phyloP scores from a whole-genome alignment of 2,329 filamentous ascomycete species.

The Zopfia rhizophila region DNA sequence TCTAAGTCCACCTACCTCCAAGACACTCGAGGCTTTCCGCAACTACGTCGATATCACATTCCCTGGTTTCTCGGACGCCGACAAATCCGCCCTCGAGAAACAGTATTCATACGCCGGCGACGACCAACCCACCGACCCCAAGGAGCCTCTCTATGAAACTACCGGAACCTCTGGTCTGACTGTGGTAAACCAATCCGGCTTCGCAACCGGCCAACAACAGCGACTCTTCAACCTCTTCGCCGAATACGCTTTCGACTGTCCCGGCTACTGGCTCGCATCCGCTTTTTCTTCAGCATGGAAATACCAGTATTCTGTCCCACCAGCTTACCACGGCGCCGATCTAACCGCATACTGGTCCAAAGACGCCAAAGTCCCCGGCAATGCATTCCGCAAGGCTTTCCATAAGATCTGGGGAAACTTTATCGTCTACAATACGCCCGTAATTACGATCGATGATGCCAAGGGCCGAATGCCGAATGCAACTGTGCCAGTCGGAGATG shows the following conservation, averaged over 20 bases:
- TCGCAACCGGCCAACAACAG: constrained; percentile 45
- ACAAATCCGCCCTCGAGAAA: constrained; percentile 37
- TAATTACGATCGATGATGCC: constrained; percentile 40
- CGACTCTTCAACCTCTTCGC: constrained; percentile 57
- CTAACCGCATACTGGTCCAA: constrained; percentile 42
- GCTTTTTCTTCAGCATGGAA: constrained; percentile 48
- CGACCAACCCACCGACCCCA: constrained; percentile 29
- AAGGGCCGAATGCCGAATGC: constrained; percentile 36
- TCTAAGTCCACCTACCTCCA: constrained; percentile 41
- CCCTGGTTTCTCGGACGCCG: constrained; percentile 46
- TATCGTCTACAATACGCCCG: constrained; percentile 37
- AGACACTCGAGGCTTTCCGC: constrained; percentile 41
- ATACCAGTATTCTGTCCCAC: constrained; percentile 43
- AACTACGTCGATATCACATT: constrained; percentile 41
- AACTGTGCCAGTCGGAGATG: constrained; percentile 30
- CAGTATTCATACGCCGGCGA: constrained; percentile 43
- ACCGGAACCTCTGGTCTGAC: constrained; percentile 32
- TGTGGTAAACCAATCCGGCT: constrained; percentile 41
- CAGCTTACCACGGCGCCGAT: constrained; percentile 46
- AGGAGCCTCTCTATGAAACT: constrained; percentile 38
- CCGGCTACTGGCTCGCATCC: constrained; percentile 52
- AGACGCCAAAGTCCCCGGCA: constrained; percentile 33
- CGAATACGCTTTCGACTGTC: constrained; percentile 57
- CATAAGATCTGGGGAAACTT: constrained; percentile 48
- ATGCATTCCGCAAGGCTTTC: constrained; percentile 43